Percentiles rank a stretch among this genome's conserved stretches.
Evolutionary conservation across 106 monocot genomes (phyloP).

Genomic region (Cymbidium sinense): DNA sequence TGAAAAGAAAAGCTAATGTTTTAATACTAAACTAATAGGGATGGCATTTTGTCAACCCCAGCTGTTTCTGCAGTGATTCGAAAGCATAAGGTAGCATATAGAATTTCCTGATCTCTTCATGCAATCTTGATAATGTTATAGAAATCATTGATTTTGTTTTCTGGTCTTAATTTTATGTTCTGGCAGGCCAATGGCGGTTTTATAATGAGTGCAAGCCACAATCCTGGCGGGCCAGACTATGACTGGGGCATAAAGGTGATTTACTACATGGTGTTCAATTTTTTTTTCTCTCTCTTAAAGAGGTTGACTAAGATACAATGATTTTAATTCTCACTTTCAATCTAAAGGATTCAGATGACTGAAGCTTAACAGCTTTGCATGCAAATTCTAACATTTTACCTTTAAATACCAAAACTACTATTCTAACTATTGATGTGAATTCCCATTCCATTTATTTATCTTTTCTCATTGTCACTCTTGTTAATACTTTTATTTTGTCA

Average conservation of each 20-base stretch:
- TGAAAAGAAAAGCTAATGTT: background rate
- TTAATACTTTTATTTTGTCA: conserved; percentile 27
- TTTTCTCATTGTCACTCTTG: background rate
- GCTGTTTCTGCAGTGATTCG: conserved; percentile 98
- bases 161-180: conserved; percentile 2
- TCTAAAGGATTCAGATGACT: background rate
- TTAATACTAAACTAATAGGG: conserved; percentile 32
- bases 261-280: background rate
- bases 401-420: background rate
- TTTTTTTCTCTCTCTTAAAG: background rate
- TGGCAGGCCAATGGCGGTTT: conserved; percentile 95
- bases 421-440: background rate
- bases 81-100: conserved; percentile 46
- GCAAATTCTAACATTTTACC: background rate
- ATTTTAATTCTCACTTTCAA: background rate
- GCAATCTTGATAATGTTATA: background rate
- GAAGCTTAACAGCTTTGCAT: background rate
- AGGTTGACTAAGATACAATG: background rate
- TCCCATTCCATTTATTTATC: background rate
- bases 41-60: conserved; percentile 92
- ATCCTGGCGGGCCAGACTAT: conserved; percentile 98
- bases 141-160: background rate
- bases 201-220: conserved; percentile 99
- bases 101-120: background rate
- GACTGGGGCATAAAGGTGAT: conserved; percentile 98